A percentile compares a stretch with the other conserved stretches of the same genome.
Evolutionary conservation across 1,139 yeast genomes (phyloP).

Genomic region (Eremothecium coryli): DNA sequence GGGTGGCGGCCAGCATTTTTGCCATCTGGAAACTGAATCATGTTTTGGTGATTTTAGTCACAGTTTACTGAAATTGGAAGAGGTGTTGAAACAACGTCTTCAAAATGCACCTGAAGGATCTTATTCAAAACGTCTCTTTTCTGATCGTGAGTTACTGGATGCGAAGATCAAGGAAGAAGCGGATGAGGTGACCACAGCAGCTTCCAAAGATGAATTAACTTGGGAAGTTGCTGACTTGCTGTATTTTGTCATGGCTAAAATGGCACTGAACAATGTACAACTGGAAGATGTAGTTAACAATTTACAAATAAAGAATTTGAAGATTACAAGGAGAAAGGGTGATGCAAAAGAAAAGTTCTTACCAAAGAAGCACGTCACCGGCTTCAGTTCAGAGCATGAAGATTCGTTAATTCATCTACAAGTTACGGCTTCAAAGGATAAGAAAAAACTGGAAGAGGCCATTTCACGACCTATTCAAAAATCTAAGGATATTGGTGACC

Average conservation of each 20-base stretch:
- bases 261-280: slow-evolving; percentile 71
- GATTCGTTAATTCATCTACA: slow-evolving; percentile 45
- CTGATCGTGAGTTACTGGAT: slow-evolving; percentile 60
- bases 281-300: slow-evolving; percentile 75
- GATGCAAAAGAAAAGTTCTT: slow-evolving; percentile 82
- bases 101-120: slow-evolving; percentile 78
- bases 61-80: slow-evolving; percentile 57
- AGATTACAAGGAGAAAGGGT: slow-evolving; percentile 89
- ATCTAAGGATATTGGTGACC: slow-evolving; percentile 81
- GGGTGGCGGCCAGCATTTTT: slow-evolving; percentile 50
- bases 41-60: slow-evolving; percentile 62
- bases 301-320: slow-evolving; percentile 71
- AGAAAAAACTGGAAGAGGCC: slow-evolving; percentile 45
- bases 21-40: slow-evolving; percentile 70
- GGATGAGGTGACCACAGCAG: slow-evolving; percentile 87
- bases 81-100: slow-evolving; percentile 44
- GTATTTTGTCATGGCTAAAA: slow-evolving; percentile 83
- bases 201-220: slow-evolving; percentile 59
- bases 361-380: not conserved
- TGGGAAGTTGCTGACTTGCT: slow-evolving; percentile 97
- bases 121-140: slow-evolving; percentile 79
- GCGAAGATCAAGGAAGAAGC: slow-evolving; percentile 95
- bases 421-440: slow-evolving; percentile 44
- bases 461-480: slow-evolving; percentile 85
- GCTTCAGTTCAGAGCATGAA: slow-evolving; percentile 25